These are phyloP conservation scores for Mollisia scopiformis DNA, from an alignment of 2,329 filamentous ascomycete genomes.

Conservation along the genomic window DNA sequence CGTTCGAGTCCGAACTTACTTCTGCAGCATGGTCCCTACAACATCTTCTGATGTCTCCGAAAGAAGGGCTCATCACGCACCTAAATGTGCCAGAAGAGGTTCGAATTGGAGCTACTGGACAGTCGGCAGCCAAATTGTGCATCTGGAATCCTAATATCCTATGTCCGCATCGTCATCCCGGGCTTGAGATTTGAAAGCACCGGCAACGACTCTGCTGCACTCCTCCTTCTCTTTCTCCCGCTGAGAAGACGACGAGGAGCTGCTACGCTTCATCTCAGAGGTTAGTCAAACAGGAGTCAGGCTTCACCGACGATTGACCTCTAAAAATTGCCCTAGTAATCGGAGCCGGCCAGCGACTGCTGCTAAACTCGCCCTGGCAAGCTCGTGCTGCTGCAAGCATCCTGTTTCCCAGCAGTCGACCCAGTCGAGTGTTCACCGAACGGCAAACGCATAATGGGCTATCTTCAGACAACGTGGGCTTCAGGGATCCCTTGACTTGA, in stretches of 20 bases:
- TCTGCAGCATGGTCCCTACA: no score
- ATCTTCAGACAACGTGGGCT: not conserved
- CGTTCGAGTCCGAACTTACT: no score
- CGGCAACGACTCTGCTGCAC: not conserved
- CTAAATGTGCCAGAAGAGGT: not conserved
- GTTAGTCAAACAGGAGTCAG: no score
- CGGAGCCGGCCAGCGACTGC: not conserved
- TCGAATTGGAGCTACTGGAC: not conserved
- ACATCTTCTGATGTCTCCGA: not conserved
- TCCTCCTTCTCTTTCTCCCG: not conserved
- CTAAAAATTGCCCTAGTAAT: not conserved
- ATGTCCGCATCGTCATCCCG: not conserved
- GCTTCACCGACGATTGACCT: not conserved
- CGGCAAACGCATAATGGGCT: not conserved
- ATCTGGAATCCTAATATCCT: no score
- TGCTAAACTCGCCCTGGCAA: not conserved
- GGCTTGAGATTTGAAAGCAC: not conserved
- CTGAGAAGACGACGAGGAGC: not conserved
- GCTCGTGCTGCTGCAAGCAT: not conserved
- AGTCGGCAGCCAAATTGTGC: not conserved
- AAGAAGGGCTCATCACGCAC: not conserved
- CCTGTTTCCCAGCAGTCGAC: not conserved
- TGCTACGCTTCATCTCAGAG: no score
- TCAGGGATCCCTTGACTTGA: not conserved
- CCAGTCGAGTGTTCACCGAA: no score